phyloP scores from a whole-genome alignment of 768 basidiomycete genomes.

The Phanerodontia chrysosporium region DNA sequence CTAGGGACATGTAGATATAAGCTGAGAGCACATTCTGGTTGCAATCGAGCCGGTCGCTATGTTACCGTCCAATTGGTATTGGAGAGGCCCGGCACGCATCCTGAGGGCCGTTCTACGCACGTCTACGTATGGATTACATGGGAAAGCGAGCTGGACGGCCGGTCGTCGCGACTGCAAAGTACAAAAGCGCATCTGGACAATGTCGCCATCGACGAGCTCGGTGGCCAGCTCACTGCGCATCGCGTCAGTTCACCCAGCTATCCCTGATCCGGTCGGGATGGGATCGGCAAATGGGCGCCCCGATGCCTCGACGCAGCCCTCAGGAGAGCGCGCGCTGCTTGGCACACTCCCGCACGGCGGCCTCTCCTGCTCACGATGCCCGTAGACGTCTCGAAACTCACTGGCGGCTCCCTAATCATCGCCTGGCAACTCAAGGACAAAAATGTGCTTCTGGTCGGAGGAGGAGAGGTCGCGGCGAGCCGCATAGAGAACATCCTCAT shows the following conservation, averaged over 20 bases:
- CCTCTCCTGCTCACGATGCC: slow-evolving; percentile 6
- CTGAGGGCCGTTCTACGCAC: neutral
- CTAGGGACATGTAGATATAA: neutral
- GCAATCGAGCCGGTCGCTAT: slow-evolving; percentile 2
- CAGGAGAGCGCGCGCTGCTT: neutral
- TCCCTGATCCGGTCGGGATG: neutral
- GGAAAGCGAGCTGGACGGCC: neutral
- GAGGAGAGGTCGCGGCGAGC: slow-evolving; percentile 87
- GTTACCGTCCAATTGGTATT: neutral
- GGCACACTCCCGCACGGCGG: neutral
- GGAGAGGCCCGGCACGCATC: neutral
- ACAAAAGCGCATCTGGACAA: neutral
- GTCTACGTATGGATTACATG: neutral
- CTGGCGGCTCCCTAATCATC: slow-evolving; percentile 77
- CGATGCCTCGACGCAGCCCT: no score
- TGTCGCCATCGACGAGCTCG: neutral
- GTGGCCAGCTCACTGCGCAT: no score
- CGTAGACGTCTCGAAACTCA: slow-evolving; percentile 17
- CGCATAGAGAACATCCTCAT: slow-evolving; percentile 82
- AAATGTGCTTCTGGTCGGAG: slow-evolving; percentile 87
- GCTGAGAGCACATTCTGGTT: neutral
- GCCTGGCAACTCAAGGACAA: slow-evolving; percentile 91
- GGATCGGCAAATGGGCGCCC: neutral
- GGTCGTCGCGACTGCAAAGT: neutral
- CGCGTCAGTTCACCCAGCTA: neutral